Base-by-base conservation (phyloP, 2,329 filamentous ascomycete species). In the Leptographium procerum region DNA sequence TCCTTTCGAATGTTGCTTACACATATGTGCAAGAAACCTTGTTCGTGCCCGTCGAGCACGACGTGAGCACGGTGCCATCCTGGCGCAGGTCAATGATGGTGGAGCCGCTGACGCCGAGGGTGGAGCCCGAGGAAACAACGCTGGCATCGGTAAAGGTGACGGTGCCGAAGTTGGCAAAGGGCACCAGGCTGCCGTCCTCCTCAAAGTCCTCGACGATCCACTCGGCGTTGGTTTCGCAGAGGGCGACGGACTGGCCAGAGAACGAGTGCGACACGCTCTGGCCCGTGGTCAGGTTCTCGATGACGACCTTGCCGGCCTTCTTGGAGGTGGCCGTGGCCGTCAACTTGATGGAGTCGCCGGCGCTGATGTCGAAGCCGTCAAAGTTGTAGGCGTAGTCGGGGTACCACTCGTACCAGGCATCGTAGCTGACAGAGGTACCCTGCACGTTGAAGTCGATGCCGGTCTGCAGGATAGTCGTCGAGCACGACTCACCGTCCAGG, bases 221-320 rank as follows among this genome's bases (percentile, higher is more conserved):
- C 55, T 67, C 66, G 51, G 64, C 65, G 57, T 67, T 66, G 52
- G 55, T 29, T 29, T 65, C 64, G 52, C 65, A 68, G 33, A 68
- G 64, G 14, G 33, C 10, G n/a, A 29, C 33, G 45, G 16, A 31
- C 56, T 61, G 26, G 61, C 56, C 26, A 8, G 71, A 73, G 65
- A 80, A 80, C 2, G 71, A 74, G 69, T 85, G 77, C 19, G 73
- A 74, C 31, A 79, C 80, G 5, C 65, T 73, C 64, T 76, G 66
- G 33, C 79, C 79, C 4, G 73, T 81, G 11, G 45, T 52, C 19
- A 59, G 55, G 56, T 62, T 62, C 19, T 60, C 57, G 22, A 68
- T 52, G 14, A 57, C 34, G 28, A 66, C 57, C 16, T 56, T 59
- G 52, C 55, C 67, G 10, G 52, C 53, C 4, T 56, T 61, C 80